phyloP scores from a whole-genome alignment of 805 yeast genomes.

The Scheffersomyces ergatensis region DNA sequence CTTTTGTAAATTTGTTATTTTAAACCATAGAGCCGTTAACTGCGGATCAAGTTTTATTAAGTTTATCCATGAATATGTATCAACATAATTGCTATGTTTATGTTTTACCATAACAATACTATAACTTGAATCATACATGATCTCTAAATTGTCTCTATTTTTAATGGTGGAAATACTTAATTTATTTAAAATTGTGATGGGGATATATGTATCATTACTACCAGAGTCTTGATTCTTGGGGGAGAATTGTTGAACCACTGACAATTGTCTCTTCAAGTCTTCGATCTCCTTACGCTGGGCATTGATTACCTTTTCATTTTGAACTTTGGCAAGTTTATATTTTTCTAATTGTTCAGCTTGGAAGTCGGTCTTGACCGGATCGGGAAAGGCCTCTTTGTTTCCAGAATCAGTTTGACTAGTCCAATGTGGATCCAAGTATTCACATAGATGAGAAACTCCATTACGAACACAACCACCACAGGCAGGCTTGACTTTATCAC shows the following conservation, averaged over 20 bases:
- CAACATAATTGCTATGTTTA: slow-evolving; percentile 8
- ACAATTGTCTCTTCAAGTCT: slow-evolving; percentile 25
- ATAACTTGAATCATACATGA: background rate
- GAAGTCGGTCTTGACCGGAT: background rate
- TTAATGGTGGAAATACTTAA: background rate
- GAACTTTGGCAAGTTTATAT: slow-evolving; percentile 12
- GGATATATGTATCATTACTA: background rate
- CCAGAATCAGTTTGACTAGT: slow-evolving; percentile 6
- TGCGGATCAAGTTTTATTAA: slow-evolving; percentile 38
- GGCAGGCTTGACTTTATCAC: slow-evolving; percentile 39
- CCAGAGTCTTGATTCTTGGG: slow-evolving; percentile 3
- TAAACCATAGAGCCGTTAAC: slow-evolving; percentile 38
- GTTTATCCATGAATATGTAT: slow-evolving; percentile 38
- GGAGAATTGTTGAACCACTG: slow-evolving; percentile 15
- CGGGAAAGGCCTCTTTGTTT: background rate
- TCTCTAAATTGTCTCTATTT: background rate
- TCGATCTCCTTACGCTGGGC: slow-evolving; percentile 30
- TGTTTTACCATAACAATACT: background rate
- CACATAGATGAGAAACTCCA: slow-evolving; percentile 39
- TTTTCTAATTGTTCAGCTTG: slow-evolving; percentile 13
- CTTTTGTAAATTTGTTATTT: slow-evolving; percentile 39
- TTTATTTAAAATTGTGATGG: background rate
- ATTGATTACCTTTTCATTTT: slow-evolving; percentile 19
- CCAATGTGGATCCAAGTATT: slow-evolving; percentile 42
- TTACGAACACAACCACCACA: slow-evolving; percentile 42